These are phyloP conservation scores for Postia placenta DNA, from an alignment of 768 basidiomycete genomes.

Conservation along the genomic window DNA sequence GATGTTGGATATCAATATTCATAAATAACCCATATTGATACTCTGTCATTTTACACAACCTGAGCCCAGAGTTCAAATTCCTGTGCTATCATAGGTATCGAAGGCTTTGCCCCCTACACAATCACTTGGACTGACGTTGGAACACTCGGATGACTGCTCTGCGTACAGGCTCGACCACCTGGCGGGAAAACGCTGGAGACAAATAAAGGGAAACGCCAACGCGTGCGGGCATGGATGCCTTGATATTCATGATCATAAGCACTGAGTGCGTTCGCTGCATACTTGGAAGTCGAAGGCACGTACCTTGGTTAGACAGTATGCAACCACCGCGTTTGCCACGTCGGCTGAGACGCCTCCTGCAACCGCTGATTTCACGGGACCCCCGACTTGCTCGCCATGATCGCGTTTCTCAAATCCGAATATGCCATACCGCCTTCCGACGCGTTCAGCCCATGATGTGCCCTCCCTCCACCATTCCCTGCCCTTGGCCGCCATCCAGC, in stretches of 20 bases:
- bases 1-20: neutral
- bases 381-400: neutral
- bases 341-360: slow-evolving; percentile 49
- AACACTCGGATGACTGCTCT: slow-evolving; percentile 20
- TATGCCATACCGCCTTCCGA: slow-evolving; percentile 73
- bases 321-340: slow-evolving; percentile 76
- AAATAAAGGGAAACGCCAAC: slow-evolving; percentile 69
- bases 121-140: neutral
- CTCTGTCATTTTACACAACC: neutral
- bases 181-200: slow-evolving; percentile 65
- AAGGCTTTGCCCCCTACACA: neutral
- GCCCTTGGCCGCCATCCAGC: slow-evolving; percentile 40
- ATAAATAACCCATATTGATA: neutral
- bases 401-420: slow-evolving; percentile 78
- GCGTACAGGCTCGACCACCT: slow-evolving; percentile 58
- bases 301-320: slow-evolving; percentile 79
- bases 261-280: no score
- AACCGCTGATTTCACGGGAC: neutral
- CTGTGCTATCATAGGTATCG: neutral
- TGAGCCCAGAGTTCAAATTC: neutral
- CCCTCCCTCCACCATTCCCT: slow-evolving; percentile 73
- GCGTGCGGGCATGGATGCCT: slow-evolving; percentile 73
- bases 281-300: no score
- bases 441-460: slow-evolving; percentile 58
- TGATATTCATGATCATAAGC: no score